Conservation (phyloP, 345 rosid genomes). For the Mangifera indica region DNA sequence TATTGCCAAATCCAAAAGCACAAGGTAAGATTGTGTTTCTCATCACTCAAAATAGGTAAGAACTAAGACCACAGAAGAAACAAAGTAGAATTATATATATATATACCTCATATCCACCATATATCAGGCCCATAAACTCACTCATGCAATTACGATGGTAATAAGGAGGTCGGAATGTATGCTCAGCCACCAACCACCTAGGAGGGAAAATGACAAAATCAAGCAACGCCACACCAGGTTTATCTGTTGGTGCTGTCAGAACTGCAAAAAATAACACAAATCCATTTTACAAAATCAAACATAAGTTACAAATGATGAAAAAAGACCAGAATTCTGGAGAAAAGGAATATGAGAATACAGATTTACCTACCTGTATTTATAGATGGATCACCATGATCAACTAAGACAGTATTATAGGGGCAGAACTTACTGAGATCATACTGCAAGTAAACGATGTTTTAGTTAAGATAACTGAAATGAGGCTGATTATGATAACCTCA, state of each 20-base stretch:
- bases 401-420: constrained; percentile 87
- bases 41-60: not conserved
- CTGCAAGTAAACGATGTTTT: constrained; percentile 39
- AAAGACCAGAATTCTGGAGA: not conserved
- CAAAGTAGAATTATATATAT: not conserved
- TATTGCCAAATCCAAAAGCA: not conserved
- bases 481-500: not conserved
- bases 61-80: not conserved
- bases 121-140: constrained; percentile 92
- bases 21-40: not conserved
- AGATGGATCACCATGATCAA: constrained; percentile 93
- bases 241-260: constrained; percentile 94
- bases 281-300: constrained; percentile 18
- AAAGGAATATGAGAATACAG: not conserved
- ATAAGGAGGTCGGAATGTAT: constrained; percentile 93
- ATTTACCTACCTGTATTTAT: constrained; percentile 69
- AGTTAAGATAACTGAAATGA: not conserved
- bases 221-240: constrained; percentile 91
- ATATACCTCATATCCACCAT: constrained; percentile 90
- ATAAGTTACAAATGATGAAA: constrained; percentile 5
- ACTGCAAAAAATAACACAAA: constrained; percentile 45
- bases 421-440: constrained; percentile 89
- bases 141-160: constrained; percentile 99
- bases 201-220: constrained; percentile 98
- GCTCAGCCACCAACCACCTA: constrained; percentile 94